Conservation (phyloP, 1,284 basidiomycete genomes). For the Boletellus sp. region DNA sequence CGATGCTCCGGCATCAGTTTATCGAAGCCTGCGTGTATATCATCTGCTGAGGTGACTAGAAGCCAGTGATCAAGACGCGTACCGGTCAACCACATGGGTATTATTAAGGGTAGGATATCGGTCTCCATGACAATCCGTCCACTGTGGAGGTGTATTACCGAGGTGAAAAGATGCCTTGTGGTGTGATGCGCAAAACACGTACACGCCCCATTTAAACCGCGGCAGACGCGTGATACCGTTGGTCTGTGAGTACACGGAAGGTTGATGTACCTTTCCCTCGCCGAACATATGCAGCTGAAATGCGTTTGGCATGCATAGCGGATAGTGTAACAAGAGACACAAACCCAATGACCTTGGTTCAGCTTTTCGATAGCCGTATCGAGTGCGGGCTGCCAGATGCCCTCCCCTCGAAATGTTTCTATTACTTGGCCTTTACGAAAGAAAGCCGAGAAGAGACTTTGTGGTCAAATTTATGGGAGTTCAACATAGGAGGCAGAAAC, state of each 20-base stretch:
- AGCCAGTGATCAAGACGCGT: constrained; percentile 7
- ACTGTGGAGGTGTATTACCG: constrained; percentile 38
- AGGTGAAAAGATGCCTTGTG: not conserved
- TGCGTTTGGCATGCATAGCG: constrained; percentile 5
- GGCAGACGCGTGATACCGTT: constrained; percentile 49
- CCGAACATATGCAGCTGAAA: constrained; percentile 87
- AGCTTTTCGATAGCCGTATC: constrained; percentile 79
- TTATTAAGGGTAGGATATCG: constrained; percentile 68
- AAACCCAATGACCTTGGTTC: constrained; percentile 82
- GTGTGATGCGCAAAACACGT: constrained; percentile 38
- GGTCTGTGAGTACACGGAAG: constrained; percentile 47
- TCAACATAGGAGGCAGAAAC: constrained; percentile 7
- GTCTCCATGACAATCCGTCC: constrained; percentile 85
- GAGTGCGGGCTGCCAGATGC: constrained; percentile 87
- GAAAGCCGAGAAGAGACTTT: constrained; percentile 74
- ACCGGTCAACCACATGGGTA: constrained; percentile 94
- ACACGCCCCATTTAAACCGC: constrained; percentile 97
- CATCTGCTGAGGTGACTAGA: not conserved
- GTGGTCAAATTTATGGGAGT: constrained; percentile 35
- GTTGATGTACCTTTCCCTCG: constrained; percentile 90
- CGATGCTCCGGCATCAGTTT: constrained; percentile 86
- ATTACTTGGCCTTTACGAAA: constrained; percentile 91
- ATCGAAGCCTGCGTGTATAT: constrained; percentile 65
- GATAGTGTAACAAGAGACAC: constrained; percentile 6
- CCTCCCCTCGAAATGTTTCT: constrained; percentile 87